Percentiles rank a stretch among this genome's conserved stretches.
These are phyloP conservation scores for Aspergillus egyptiacus DNA, from an alignment of 495 filamentous ascomycete species.

Conservation along the genomic window DNA sequence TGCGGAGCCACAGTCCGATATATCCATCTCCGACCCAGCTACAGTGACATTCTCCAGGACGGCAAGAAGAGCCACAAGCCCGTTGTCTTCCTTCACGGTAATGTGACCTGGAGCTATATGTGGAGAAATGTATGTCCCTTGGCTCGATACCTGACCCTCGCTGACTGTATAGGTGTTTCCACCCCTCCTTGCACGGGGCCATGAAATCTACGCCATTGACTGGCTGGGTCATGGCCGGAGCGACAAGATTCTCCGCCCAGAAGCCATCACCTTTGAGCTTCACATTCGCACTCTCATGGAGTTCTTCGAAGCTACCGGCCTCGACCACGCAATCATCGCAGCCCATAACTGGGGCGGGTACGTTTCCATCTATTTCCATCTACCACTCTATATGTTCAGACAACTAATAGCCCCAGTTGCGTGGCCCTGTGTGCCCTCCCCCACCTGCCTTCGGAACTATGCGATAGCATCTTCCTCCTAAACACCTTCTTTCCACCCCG, in stretches of 20 bases:
- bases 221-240: background rate
- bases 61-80: background rate
- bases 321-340: background rate
- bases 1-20: background rate
- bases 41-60: background rate
- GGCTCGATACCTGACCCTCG: background rate
- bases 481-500: conserved; percentile 5
- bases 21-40: background rate
- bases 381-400: background rate
- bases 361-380: background rate
- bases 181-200: background rate
- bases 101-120: background rate
- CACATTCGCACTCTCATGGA: background rate
- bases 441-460: background rate
- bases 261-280: background rate
- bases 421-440: background rate
- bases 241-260: background rate
- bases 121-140: background rate
- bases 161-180: background rate
- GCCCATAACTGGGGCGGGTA: conserved; percentile 6
- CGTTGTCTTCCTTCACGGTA: background rate
- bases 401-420: background rate
- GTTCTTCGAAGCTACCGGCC: background rate
- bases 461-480: background rate
- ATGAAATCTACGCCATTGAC: background rate